These are phyloP conservation scores for Sordariomycetes sp. DNA, from an alignment of 2,329 filamentous ascomycete genomes.

Conservation along the genomic window DNA sequence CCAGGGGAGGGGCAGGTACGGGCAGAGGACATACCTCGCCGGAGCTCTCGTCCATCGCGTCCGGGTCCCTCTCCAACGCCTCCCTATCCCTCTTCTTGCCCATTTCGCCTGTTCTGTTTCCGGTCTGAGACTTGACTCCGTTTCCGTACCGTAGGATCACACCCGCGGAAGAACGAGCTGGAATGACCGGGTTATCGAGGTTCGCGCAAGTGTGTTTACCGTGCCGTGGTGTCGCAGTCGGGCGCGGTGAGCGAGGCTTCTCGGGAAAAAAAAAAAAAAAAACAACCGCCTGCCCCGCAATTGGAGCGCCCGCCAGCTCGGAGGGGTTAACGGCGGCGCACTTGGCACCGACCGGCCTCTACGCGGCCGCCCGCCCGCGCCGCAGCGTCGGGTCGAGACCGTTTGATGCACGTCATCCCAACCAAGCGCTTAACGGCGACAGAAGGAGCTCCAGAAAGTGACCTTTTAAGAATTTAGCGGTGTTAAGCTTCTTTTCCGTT, in stretches of 20 bases:
- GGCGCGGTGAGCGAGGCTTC: neutral
- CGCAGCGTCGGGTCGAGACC: too few relatives aligned
- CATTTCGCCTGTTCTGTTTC: neutral
- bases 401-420: too few relatives aligned
- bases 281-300: neutral
- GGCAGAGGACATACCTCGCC: slow-evolving; percentile 34
- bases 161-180: too few relatives aligned
- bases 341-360: too few relatives aligned
- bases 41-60: slow-evolving; percentile 37
- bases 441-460: too few relatives aligned
- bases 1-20: neutral
- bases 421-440: too few relatives aligned
- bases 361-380: too few relatives aligned
- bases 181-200: too few relatives aligned
- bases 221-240: neutral
- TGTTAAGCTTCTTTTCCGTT: too few relatives aligned
- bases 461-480: too few relatives aligned
- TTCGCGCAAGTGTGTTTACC: neutral
- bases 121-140: neutral
- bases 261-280: too few relatives aligned
- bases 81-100: slow-evolving; percentile 36
- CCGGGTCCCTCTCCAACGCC: slow-evolving; percentile 20
- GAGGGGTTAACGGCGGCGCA: too few relatives aligned
- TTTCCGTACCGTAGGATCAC: neutral
- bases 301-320: neutral